Conservation (phyloP, 352 stramenopile genomes). For the Phytophthora tubulina region DNA sequence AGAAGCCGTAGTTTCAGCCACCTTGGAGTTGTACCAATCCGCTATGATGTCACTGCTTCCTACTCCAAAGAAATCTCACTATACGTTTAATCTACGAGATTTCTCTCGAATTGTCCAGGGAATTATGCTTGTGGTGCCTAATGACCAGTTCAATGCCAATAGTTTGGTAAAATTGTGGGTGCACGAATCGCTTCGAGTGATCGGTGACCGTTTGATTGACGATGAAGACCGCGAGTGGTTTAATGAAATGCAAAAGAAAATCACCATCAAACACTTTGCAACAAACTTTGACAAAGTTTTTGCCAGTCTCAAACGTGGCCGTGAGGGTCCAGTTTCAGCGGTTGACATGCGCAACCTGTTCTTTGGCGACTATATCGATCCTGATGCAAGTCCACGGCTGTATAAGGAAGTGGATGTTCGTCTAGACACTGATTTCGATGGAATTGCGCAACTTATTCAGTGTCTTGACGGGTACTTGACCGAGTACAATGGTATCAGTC, state of each 20-base stretch:
- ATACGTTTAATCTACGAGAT: slow-evolving; percentile 96
- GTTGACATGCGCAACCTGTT: slow-evolving; percentile 92
- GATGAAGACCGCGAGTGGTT: slow-evolving; percentile 95
- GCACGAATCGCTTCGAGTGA: slow-evolving; percentile 94
- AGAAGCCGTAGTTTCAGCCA: slow-evolving; percentile 88
- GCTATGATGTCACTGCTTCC: slow-evolving; percentile 89
- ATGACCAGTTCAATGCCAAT: slow-evolving; percentile 83
- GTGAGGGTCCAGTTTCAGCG: slow-evolving; percentile 76
- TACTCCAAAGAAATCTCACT: slow-evolving; percentile 96
- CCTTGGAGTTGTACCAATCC: slow-evolving; percentile 92
- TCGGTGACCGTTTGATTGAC: slow-evolving; percentile 95
- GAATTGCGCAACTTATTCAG: slow-evolving; percentile 83
- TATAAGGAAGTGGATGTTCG: slow-evolving; percentile 88
- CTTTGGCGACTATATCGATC: slow-evolving; percentile 93
- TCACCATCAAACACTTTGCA: slow-evolving; percentile 90
- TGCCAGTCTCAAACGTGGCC: slow-evolving; percentile 74
- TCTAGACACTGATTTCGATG: slow-evolving; percentile 73
- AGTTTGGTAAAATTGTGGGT: slow-evolving; percentile 93
- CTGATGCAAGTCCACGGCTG: slow-evolving; percentile 75
- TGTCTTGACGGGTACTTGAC: slow-evolving; percentile 91
- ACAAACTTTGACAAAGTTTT: slow-evolving; percentile 92
- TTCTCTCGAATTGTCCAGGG: slow-evolving; percentile 95
- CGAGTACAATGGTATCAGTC: slow-evolving; percentile 94
- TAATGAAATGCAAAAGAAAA: slow-evolving; percentile 88
- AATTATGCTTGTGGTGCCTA: slow-evolving; percentile 91